Evolutionary conservation across 805 yeast species (phyloP), one percentile per base, ranked within the genome.

Genomic region (Suhomyces pyralidae): DNA sequence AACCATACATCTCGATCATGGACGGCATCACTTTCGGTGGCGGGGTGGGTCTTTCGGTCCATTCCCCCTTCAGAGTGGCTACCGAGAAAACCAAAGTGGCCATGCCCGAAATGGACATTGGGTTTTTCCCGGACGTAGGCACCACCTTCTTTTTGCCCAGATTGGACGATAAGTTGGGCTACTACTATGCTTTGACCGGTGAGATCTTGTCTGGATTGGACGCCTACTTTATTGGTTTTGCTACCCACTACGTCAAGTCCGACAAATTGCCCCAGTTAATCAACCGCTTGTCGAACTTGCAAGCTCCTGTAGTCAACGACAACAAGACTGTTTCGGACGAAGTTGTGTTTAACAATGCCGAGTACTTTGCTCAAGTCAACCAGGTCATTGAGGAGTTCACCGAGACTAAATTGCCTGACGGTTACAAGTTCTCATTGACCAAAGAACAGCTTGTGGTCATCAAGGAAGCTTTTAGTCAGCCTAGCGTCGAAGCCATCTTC

Each of bases 1-100:
- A 91, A 74, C 98, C 98, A 1, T 79, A 88, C 55, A 85, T 94
- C n/a, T 77, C 96, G 0, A 63, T 90, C 38, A 85, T 88, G 83
- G 86, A 94, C 65, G 97, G 98, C 20, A 89, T 93, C 61, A 90
- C 93, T 25, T 90, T 94, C 96, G 99, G 98, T 51, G 98, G 98
- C 49, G 98, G 98, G 61, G 96, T 91, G 44, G 98, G 99, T 4
- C 74, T 94, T 45, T 79, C 93, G 0, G 86, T 90, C 42, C 98
- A 94, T 70, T 86, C 90, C 10, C 93, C 97, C 3, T 93, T 93
- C 77, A 83, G 98, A 64, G 75, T 94, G 38, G 96, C 96, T n/a
- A 88, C 97, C 42, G 97, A 93, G 62, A 81, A 82, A 61, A 92
- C 98, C 9, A 80, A 85, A 66, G 81, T 91, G 73, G 97, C 98